Percentiles rank a stretch among this genome's conserved stretches.
phyloP scores from a whole-genome alignment of 2,329 filamentous ascomycete genomes.

The Diaporthe aspalathi region DNA sequence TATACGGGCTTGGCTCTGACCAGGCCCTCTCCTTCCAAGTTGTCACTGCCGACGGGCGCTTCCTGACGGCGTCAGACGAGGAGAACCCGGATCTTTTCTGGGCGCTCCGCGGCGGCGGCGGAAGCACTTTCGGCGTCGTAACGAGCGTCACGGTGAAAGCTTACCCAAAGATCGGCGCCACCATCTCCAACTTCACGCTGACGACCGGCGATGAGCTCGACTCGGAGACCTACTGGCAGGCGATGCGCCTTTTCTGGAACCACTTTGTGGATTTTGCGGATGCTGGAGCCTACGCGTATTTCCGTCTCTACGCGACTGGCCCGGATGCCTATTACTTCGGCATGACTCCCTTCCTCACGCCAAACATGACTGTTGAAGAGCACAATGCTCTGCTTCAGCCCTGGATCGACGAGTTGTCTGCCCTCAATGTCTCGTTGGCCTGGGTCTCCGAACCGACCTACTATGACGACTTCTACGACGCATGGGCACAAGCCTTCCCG shows the following conservation, averaged over 20 bases:
- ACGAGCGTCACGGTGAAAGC: slow-evolving; percentile 45
- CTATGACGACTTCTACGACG: slow-evolving; percentile 45
- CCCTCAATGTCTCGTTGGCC: slow-evolving; percentile 46
- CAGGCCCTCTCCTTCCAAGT: slow-evolving; percentile 61
- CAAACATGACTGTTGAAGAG: slow-evolving; percentile 33
- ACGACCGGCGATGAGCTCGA: slow-evolving; percentile 59
- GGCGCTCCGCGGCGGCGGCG: slow-evolving; percentile 60
- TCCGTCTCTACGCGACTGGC: slow-evolving; percentile 39
- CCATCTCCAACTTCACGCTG: slow-evolving; percentile 43
- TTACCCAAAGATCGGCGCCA: slow-evolving; percentile 42
- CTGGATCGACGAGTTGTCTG: slow-evolving; percentile 59
- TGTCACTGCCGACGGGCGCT: slow-evolving; percentile 56
- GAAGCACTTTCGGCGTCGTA: slow-evolving; percentile 51
- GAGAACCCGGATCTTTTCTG: slow-evolving; percentile 61
- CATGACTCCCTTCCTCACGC: slow-evolving; percentile 40
- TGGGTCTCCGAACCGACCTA: slow-evolving; percentile 41
- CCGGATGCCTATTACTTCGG: slow-evolving; percentile 31
- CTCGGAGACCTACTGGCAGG: slow-evolving; percentile 65
- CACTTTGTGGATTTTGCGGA: slow-evolving; percentile 61
- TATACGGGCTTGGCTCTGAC: slow-evolving; percentile 62
- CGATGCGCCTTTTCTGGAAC: slow-evolving; percentile 58
- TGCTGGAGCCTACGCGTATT: slow-evolving; percentile 59
- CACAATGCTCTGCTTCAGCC: slow-evolving; percentile 30
- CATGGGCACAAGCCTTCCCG: slow-evolving; percentile 46
- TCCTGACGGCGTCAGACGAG: slow-evolving; percentile 54